Conservation (phyloP, 148 eudicot genomes). For the Mesembryanthemum crystallinum region DNA sequence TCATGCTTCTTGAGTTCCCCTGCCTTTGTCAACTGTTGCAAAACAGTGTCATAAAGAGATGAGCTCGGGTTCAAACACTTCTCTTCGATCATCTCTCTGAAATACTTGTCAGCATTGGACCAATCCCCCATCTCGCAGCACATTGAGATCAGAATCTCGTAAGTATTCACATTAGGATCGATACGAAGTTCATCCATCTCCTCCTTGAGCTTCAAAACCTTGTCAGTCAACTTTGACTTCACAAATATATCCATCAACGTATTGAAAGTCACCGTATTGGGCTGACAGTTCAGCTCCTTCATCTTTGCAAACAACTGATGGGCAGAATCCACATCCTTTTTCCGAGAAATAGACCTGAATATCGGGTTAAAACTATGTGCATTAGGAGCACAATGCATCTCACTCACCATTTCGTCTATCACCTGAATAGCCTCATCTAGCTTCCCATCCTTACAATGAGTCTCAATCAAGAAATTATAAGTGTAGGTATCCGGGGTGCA, state of each 20-base stretch:
- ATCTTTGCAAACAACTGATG: constrained; percentile 63
- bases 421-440: constrained; percentile 72
- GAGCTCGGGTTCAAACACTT: constrained; percentile 64
- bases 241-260: constrained; percentile 81
- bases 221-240: constrained; percentile 71
- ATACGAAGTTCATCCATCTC: constrained; percentile 70
- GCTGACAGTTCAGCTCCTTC: constrained; percentile 71
- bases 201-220: constrained; percentile 84
- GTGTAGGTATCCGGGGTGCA: constrained; percentile 66
- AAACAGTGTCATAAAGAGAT: constrained; percentile 56
- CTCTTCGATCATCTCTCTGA: constrained; percentile 85
- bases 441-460: constrained; percentile 74
- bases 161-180: constrained; percentile 82
- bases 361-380: constrained; percentile 68
- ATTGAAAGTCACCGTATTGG: constrained; percentile 74
- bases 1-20: constrained; percentile 82
- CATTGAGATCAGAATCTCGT: constrained; percentile 55
- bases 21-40: constrained; percentile 59
- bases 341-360: constrained; percentile 48
- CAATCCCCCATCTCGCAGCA: constrained; percentile 89
- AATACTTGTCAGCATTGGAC: constrained; percentile 76
- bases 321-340: constrained; percentile 71
- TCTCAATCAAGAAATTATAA: constrained; percentile 66
- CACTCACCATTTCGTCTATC: constrained; percentile 61
- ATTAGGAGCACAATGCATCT: constrained; percentile 59